Base-by-base conservation (phyloP, 1,284 basidiomycete genomes). In the Anthracocystis setariae region DNA sequence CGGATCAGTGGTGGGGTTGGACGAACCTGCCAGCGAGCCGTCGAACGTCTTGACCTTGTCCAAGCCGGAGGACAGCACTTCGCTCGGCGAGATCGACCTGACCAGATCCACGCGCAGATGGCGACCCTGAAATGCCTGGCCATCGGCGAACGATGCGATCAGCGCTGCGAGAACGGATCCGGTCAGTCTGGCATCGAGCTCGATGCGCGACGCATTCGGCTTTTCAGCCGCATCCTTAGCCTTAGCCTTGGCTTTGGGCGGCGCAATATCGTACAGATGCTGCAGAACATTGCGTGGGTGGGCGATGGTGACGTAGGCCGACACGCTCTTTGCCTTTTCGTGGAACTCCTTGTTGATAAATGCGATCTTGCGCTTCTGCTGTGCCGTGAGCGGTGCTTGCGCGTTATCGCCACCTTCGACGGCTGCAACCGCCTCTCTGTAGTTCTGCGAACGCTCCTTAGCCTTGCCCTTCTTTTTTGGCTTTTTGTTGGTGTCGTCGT, bases 281-380 rank as follows among this genome's bases (percentile, higher is more conserved):
- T 65, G 24, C 21, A 73, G 53, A 12, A 76, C 74, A 0, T 68
- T 55, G 20, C 63, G 38, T 2, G 76, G 76, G 8, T 76, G 66
- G 29, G 66, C 68, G 32, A 82, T 58, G 17, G 79, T 79, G 42
- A 82, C 64, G 56, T 82, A 82, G 10, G 80, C 81, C 53, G 81
- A 77, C 24, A 80, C 74, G 23, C 60, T 54, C 38, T 74, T 68
- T 23, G 80, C 81, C 25, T 79, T 69, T 37, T 79, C 70, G 64
- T 82, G 62, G 51, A 76, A 37, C 23, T 94, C 92, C 61, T 90
- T 89, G 80, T 93, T 93, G 83, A 98, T 96, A 82, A 93, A 96
- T 0, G 94, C 92, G 38, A 98, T 90, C 76, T 91, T 92, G 84
- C 95, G 92, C 86, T 97, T 98, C 83, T 97, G 92, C 57, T 87